Evolutionary conservation across 2,329 filamentous ascomycete species (phyloP).

Genomic region (Hysterium pulicare): DNA sequence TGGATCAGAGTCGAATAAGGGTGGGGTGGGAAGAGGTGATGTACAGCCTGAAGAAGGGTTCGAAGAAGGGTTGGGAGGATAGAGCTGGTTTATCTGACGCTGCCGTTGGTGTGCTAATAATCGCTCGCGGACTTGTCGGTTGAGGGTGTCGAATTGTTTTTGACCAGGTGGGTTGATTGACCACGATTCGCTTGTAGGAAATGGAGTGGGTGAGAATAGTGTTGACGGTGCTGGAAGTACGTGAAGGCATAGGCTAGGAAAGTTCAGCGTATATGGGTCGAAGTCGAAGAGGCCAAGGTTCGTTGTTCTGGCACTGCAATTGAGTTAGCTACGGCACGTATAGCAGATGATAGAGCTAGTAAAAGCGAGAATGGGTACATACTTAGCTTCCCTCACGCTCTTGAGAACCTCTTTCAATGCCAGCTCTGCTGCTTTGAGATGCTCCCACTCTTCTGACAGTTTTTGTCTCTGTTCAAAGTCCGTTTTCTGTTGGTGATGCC

Average conservation of each 20-base stretch:
- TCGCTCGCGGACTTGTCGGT: slow-evolving; percentile 62
- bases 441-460: slow-evolving; percentile 69
- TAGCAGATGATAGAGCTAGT: slow-evolving; percentile 4
- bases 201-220: slow-evolving; percentile 75
- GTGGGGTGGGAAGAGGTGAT: slow-evolving; percentile 36
- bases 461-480: slow-evolving; percentile 64
- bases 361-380: slow-evolving; percentile 22
- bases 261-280: slow-evolving; percentile 79
- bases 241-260: slow-evolving; percentile 78
- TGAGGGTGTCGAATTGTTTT: slow-evolving; percentile 70
- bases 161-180: slow-evolving; percentile 71
- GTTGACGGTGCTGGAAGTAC: slow-evolving; percentile 78
- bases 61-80: slow-evolving; percentile 24
- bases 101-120: slow-evolving; percentile 47
- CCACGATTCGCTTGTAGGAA: slow-evolving; percentile 76
- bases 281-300: slow-evolving; percentile 64
- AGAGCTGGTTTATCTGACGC: slow-evolving; percentile 33
- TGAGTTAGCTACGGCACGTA: too few species aligned
- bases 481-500: slow-evolving; percentile 45
- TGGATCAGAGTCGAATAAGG: slow-evolving; percentile 57
- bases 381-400: slow-evolving; percentile 81
- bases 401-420: slow-evolving; percentile 79
- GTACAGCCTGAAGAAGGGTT: slow-evolving; percentile 25
- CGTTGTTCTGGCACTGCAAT: slow-evolving; percentile 42
- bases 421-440: slow-evolving; percentile 77